These are phyloP conservation scores for Aspergillus awamori DNA, from an alignment of 2,329 filamentous ascomycete species.

Conservation along the genomic window DNA sequence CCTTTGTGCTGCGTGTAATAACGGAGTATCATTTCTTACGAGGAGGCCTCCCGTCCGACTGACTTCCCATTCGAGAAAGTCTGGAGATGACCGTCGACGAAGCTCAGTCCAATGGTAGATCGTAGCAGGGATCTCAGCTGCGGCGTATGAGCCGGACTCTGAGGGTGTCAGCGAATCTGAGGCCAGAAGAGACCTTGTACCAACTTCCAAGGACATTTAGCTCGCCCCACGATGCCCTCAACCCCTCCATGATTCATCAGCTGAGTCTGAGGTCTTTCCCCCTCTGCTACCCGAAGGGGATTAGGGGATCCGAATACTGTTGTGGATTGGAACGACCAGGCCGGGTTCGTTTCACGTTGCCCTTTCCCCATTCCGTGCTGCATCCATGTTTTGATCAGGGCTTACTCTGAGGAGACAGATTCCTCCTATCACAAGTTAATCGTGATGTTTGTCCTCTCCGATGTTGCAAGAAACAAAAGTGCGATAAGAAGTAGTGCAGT, in stretches of 20 bases:
- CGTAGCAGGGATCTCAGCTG: slow-evolving; percentile 42
- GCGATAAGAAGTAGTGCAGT: not conserved
- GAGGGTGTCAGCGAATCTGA: slow-evolving; percentile 35
- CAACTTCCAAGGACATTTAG: slow-evolving; percentile 27
- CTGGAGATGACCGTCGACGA: slow-evolving; percentile 35
- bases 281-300: not conserved
- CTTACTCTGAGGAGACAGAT: not conserved
- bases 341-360: not conserved
- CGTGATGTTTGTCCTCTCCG: not conserved
- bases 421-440: not conserved
- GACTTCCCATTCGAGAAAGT: slow-evolving; percentile 35
- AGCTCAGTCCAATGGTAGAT: slow-evolving; percentile 44
- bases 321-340: not conserved
- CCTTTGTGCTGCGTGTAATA: slow-evolving; percentile 10
- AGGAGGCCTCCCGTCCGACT: slow-evolving; percentile 18
- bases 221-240: slow-evolving; percentile 34
- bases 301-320: not conserved
- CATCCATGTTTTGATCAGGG: not conserved
- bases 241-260: slow-evolving; percentile 36
- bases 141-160: slow-evolving; percentile 32
- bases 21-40: slow-evolving; percentile 22
- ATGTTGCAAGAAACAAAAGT: not conserved
- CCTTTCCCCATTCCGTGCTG: not conserved
- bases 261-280: slow-evolving; percentile 26
- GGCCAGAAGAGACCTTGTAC: slow-evolving; percentile 27